Evolutionary conservation across 2,329 filamentous ascomycete genomes (phyloP).

Genomic region (Apiospora rasikravindrae): DNA sequence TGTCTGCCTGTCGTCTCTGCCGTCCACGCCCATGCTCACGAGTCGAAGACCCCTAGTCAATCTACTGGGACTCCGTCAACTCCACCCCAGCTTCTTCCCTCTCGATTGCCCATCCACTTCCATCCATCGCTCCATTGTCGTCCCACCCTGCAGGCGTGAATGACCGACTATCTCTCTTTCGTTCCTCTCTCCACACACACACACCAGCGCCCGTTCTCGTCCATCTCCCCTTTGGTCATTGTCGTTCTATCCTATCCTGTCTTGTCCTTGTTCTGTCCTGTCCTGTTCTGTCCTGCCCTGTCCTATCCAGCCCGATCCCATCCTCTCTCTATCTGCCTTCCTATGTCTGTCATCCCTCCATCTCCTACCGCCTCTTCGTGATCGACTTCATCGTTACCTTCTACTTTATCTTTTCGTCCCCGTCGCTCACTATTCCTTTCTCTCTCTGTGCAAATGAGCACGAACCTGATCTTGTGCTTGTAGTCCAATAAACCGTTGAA

Average conservation of each 20-base stretch:
- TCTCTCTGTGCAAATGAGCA: conserved; percentile 33
- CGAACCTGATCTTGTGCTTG: conserved; percentile 29
- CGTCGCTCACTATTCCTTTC: conserved; percentile 41
- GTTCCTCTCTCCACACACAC: conserved; percentile 24
- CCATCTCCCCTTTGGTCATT: conserved; percentile 22
- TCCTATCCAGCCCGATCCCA: conserved; percentile 28
- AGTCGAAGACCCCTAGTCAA: conserved; percentile 13
- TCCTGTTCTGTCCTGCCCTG: conserved; percentile 21
- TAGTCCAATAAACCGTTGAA: conserved; percentile 28
- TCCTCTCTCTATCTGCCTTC: conserved; percentile 26
- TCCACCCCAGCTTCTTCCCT: conserved; percentile 22
- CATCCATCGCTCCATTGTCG: conserved; percentile 38
- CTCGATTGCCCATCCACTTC: conserved; percentile 16
- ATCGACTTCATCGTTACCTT: conserved; percentile 28
- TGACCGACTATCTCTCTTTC: conserved; percentile 29
- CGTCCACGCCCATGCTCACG: neutral
- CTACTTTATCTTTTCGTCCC: conserved; percentile 37
- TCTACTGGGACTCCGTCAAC: conserved; percentile 19
- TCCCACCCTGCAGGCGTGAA: conserved; percentile 34
- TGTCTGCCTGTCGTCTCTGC: conserved; percentile 5
- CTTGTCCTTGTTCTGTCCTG: conserved; percentile 22
- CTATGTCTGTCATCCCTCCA: conserved; percentile 28
- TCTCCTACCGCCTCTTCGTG: conserved; percentile 36
- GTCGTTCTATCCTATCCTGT: conserved; percentile 28
- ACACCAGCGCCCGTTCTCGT: conserved; percentile 24